Evolutionary conservation across 2,329 filamentous ascomycete genomes (phyloP), one percentile per base, ranked within the genome.

Genomic region (Aspergillaceae sp.): DNA sequence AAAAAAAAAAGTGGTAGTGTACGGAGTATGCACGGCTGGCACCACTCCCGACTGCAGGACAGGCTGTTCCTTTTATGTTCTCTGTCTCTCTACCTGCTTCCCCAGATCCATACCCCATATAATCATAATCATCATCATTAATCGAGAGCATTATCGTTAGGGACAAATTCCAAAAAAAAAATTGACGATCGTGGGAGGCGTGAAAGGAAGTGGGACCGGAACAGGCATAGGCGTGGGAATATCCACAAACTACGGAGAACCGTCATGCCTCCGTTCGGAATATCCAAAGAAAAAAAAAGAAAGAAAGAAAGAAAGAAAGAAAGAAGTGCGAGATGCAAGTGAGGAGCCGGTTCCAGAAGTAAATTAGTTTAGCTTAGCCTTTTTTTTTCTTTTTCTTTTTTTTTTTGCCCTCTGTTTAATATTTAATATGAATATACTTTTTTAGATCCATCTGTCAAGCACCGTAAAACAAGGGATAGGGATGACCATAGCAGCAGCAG

Each of bases 181-280:
- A n/a, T n/a, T 44, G 56, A 56, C 54, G 56, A 58, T 59, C 56
- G 49, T 56, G 49, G 50, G 47, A 47, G 49, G 49, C 53, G 49
- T 49, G 47, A 47, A 48, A 28, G 28, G 5, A 10, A 40, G 38
- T 40, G 38, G 38, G 28, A 4, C 38, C 19, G 44, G 44, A 48
- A 53, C 56, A 51, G 55, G 51, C n/a, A n/a, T n/a, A n/a, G n/a
- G n/a, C n/a, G n/a, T n/a, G n/a, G n/a, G n/a, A 42, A 45, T 47
- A 55, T 48, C 51, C 54, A 54, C 47, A 54, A 52, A 49, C 52
- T 53, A 54, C 44, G 45, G 47, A 53, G 41, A 46, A 53, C 49
- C 51, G 51, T 52, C 52, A 47, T 43, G 36, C 11, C 36, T 26
- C 36, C 36, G 36, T 38, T 54, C 42, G 40, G 45, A 50, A 43